Conservation (phyloP, 106 monocot species). For the Apostasia shenzhenica region DNA sequence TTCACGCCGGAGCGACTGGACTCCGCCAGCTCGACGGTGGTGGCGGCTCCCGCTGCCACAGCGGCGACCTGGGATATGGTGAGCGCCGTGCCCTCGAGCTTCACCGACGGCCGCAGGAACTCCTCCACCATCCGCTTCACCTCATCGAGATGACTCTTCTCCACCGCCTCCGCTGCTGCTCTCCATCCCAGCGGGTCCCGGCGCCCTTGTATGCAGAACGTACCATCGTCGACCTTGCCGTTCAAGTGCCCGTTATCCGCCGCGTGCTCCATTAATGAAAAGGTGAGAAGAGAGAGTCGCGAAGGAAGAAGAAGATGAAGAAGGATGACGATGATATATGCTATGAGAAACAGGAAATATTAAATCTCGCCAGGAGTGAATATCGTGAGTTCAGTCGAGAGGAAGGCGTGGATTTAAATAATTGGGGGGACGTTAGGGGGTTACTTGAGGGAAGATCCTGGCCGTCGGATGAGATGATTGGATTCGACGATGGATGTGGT, state of each 20-base stretch:
- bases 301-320: neutral
- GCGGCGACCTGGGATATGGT: constrained; percentile 22
- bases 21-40: constrained; percentile 27
- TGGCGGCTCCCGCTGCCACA: neutral
- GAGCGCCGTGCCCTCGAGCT: constrained; percentile 12
- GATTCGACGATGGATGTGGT: no score
- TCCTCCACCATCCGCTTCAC: constrained; percentile 30
- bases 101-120: constrained; percentile 7
- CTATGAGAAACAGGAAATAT: neutral
- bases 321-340: no score
- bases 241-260: constrained; percentile 9
- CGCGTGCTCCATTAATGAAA: neutral
- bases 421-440: neutral
- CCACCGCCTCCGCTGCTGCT: constrained; percentile 12
- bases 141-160: constrained; percentile 24
- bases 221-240: neutral
- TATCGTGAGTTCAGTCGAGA: neutral
- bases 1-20: constrained; percentile 23
- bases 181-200: constrained; percentile 14
- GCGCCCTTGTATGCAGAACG: neutral
- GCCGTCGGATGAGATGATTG: neutral
- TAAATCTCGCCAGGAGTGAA: neutral
- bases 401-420: neutral
- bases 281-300: neutral
- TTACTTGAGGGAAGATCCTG: neutral